These are phyloP conservation scores for Eimeria zaria DNA, from an alignment of 169 alveolate genomes.

Conservation along the genomic window DNA sequence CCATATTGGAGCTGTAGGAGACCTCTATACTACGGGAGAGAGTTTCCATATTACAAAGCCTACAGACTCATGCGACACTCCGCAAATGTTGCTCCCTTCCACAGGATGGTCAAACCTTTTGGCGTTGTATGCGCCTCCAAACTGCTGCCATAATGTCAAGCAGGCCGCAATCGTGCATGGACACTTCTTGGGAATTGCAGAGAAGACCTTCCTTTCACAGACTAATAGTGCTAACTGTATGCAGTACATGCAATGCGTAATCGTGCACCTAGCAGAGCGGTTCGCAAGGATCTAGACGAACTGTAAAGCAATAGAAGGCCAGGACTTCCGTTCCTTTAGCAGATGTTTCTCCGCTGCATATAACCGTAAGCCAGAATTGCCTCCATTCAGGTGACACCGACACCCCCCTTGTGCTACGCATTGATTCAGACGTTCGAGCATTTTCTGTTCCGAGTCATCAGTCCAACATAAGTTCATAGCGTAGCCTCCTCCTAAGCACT, in stretches of 20 bases:
- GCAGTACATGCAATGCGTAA: neutral
- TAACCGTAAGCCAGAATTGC: neutral
- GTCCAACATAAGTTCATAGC: too few species aligned
- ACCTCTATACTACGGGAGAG: neutral
- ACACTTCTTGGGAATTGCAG: neutral
- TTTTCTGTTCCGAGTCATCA: too few species aligned
- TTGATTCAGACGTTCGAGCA: too few species aligned
- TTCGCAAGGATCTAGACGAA: neutral
- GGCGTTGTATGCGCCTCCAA: neutral
- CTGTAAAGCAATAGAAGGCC: neutral
- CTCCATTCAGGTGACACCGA: neutral
- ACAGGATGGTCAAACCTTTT: neutral
- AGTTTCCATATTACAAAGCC: neutral
- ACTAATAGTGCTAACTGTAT: neutral
- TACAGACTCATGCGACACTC: neutral
- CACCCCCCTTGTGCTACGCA: too few species aligned
- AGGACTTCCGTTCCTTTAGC: neutral
- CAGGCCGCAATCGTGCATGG: neutral
- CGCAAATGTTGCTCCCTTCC: neutral
- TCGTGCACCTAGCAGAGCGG: neutral
- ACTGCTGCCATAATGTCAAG: neutral
- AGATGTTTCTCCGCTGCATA: neutral
- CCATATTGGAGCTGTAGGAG: neutral
- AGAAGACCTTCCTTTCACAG: neutral
- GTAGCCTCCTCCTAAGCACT: too few species aligned